Conservation (phyloP, 169 alveolate species). For the Eimeria brunetti region DNA sequence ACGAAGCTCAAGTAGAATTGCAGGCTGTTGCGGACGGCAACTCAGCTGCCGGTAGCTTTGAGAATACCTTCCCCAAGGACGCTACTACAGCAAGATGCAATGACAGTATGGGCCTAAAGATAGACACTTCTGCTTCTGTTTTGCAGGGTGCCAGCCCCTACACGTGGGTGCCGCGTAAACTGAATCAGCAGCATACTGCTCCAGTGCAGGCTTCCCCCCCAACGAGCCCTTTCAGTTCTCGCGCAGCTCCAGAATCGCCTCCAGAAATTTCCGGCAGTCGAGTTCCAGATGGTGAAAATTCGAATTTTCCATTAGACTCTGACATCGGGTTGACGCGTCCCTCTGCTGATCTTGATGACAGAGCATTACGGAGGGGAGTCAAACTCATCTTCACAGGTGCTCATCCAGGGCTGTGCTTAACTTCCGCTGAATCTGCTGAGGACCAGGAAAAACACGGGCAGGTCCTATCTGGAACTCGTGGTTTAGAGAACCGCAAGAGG, state of each 20-base stretch:
- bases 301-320: not conserved
- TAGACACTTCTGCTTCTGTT: not conserved
- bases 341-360: not conserved
- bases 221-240: not conserved
- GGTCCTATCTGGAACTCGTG: not conserved
- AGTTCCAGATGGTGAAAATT: not conserved
- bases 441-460: not conserved
- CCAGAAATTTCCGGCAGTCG: not conserved
- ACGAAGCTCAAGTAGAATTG: not conserved
- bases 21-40: not conserved
- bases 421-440: not conserved
- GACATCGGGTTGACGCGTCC: not conserved
- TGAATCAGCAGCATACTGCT: not conserved
- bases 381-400: slow-evolving; percentile 29
- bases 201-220: not conserved
- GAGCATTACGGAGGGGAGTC: slow-evolving; percentile 14
- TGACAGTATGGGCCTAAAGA: not conserved
- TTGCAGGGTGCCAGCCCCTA: not conserved
- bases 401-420: not conserved
- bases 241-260: not conserved
- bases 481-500: not conserved
- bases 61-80: not conserved
- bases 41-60: not conserved
- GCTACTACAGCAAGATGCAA: not conserved
- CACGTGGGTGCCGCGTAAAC: slow-evolving; percentile 1